Base-by-base conservation (phyloP, 2,329 filamentous ascomycete species). In the Pezicula neosporulosa region DNA sequence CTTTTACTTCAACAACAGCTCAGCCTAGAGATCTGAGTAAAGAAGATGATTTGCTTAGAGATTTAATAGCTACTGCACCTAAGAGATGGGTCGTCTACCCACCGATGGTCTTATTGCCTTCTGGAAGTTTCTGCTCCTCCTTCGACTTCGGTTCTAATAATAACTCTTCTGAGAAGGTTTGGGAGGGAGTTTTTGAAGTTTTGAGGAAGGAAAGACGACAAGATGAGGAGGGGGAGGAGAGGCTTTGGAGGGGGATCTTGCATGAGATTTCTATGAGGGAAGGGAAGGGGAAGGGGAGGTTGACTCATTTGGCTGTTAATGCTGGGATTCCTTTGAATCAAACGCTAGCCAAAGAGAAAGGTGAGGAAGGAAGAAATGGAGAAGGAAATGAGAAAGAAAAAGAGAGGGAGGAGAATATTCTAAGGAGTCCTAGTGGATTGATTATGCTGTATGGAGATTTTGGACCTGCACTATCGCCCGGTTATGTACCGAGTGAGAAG, bases 401-500 rank as follows among this genome's bases (percentile, higher is more conserved):
- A 6, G 24, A 51, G 3, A 63, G 66, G 3, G 60, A 63, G 16
- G 80, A 86, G 58, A 96, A 96, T 64, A 71, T 87, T 13, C 76
- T 95, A 51, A 82, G 92, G 42, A 85, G 83, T 45, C 93, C 93
- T 0, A 80, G 76, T 39, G 80, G 85, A 16, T 75, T 97, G 28
- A 76, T 78, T 3, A 85, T 86, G 18, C 72, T 97, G 0, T 73
- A 85, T 64, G 91, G 91, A 19, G 75, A 86, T 64, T 96, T 96
- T 66, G 90, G 90, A 0, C 77, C 81, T 0, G 44, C 68, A 41
- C 60, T 46, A 19, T 45, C 30, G 15, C 53, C 56, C 2, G 49
- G 39, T 7, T 16, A 41, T 13, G 10, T 16, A 2, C 60, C 48
- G 1, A 58, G 19, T 10, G 49, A 62, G 2, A 47, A 62, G 1